These are phyloP conservation scores for Kodamaea lidongshanica DNA, from an alignment of 805 yeast genomes.

Conservation along the genomic window DNA sequence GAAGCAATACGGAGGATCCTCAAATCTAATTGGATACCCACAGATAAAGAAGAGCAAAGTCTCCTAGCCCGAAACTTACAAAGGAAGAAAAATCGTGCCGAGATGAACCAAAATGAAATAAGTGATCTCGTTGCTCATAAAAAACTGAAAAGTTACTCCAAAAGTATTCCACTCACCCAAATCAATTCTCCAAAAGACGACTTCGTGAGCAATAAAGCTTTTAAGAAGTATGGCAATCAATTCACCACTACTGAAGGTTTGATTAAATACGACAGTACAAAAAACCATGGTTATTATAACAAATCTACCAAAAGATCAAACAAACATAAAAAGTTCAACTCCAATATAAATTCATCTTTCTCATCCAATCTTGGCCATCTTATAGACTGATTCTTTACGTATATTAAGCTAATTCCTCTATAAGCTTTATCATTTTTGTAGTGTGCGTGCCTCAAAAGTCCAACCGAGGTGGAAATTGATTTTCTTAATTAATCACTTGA, in stretches of 20 bases:
- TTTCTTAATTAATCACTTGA: no score
- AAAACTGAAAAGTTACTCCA: not conserved
- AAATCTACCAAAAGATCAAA: slow-evolving; percentile 6
- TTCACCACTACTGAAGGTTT: slow-evolving; percentile 11
- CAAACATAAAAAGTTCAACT: slow-evolving; percentile 1
- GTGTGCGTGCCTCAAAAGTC: no score
- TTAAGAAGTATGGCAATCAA: slow-evolving; percentile 6
- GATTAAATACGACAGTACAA: slow-evolving; percentile 11
- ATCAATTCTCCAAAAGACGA: not conserved
- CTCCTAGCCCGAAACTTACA: slow-evolving; percentile 19
- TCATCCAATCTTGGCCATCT: no score
- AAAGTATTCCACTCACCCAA: not conserved
- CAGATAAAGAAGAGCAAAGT: slow-evolving; percentile 42
- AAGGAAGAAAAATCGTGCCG: slow-evolving; percentile 10
- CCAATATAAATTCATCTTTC: no score
- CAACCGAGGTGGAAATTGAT: no score
- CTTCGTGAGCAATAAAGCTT: slow-evolving; percentile 1
- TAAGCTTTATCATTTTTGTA: no score
- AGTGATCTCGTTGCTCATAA: not conserved
- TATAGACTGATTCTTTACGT: no score
- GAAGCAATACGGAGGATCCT: slow-evolving; percentile 78
- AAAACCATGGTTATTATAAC: slow-evolving; percentile 11
- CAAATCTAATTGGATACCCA: slow-evolving; percentile 71
- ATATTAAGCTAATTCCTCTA: no score
- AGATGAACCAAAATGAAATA: not conserved